Percentiles rank a stretch among this genome's conserved stretches.
Conservation (phyloP, 2,329 filamentous ascomycete species). For the Beauveria medogensis region DNA sequence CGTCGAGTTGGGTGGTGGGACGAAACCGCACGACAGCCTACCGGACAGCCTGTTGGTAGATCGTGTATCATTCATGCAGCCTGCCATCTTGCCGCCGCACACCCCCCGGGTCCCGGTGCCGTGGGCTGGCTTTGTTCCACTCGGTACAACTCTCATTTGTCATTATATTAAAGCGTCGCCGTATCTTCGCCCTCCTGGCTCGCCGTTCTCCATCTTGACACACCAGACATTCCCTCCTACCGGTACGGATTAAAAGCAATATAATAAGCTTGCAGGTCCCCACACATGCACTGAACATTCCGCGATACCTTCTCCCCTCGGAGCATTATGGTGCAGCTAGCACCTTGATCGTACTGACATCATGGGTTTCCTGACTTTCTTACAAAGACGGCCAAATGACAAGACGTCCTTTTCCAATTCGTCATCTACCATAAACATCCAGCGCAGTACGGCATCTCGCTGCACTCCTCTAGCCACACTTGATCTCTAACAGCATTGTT, state of each 20-base stretch:
- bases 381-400: neutral
- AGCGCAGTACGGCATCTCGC: neutral
- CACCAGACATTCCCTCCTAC: neutral
- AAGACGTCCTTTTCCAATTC: neutral
- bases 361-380: slow-evolving; percentile 9
- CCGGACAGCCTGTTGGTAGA: neutral
- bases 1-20: slow-evolving; percentile 2
- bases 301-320: neutral
- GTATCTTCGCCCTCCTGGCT: neutral
- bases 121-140: neutral
- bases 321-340: neutral
- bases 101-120: neutral
- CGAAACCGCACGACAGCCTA: neutral
- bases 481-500: neutral
- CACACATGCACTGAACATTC: neutral
- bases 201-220: neutral
- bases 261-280: slow-evolving; percentile 5
- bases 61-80: neutral
- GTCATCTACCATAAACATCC: neutral
- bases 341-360: neutral
- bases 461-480: neutral
- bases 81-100: neutral
- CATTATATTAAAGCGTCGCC: neutral
- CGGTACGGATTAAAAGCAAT: neutral
- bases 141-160: neutral